phyloP scores from a whole-genome alignment of 2,329 filamentous ascomycete genomes.

The Xylaria arbuscula region DNA sequence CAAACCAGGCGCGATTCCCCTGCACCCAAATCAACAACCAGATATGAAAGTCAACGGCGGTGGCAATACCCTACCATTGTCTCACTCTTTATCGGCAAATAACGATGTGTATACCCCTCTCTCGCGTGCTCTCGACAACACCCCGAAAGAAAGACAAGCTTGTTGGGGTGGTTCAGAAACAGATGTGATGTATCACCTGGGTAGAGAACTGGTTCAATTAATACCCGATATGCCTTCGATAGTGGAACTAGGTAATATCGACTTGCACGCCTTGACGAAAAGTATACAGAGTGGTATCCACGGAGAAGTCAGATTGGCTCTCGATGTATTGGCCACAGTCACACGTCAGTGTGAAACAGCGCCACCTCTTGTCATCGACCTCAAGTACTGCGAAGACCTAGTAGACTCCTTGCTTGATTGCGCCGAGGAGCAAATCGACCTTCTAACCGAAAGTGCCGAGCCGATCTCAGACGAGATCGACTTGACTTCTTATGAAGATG shows the following conservation, averaged over 20 bases:
- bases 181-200: constrained; percentile 70
- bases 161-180: constrained; percentile 75
- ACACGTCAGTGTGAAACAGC: constrained; percentile 69
- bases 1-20: constrained; percentile 56
- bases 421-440: constrained; percentile 86
- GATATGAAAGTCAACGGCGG: constrained; percentile 45
- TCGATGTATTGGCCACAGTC: constrained; percentile 83
- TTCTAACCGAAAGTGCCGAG: constrained; percentile 83
- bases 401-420: constrained; percentile 90
- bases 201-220: constrained; percentile 72
- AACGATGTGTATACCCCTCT: constrained; percentile 67
- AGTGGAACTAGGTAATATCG: constrained; percentile 85
- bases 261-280: constrained; percentile 89
- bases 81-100: constrained; percentile 55
- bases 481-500: constrained; percentile 86
- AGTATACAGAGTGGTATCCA: constrained; percentile 91
- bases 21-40: constrained; percentile 51
- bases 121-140: constrained; percentile 55
- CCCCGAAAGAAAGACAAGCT: constrained; percentile 56
- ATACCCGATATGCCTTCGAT: constrained; percentile 81
- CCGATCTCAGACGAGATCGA: constrained; percentile 90
- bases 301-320: constrained; percentile 86
- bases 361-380: constrained; percentile 71
- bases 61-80: constrained; percentile 45
- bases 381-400: constrained; percentile 85